Percentiles rank a stretch among this genome's conserved stretches.
Evolutionary conservation across 352 stramenopile species (phyloP).

Genomic region (Globisporangium megalacanthum): DNA sequence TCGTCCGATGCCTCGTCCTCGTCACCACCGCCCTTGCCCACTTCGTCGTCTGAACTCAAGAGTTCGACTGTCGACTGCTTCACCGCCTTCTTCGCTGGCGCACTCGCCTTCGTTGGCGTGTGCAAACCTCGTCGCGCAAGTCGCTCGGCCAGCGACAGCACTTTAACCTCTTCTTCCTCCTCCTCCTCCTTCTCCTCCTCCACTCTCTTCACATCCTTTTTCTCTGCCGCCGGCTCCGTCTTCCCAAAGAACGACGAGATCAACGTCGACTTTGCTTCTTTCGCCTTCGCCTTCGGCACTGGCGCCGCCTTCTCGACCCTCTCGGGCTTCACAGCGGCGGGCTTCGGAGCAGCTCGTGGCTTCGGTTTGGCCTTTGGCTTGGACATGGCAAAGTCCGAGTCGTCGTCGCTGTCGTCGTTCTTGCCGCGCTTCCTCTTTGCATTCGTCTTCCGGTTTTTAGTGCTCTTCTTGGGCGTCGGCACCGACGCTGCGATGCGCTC

Average conservation of each 20-base stretch:
- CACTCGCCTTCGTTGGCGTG: conserved; percentile 34
- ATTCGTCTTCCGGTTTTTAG: conserved; percentile 30
- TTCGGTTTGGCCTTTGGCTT: conserved; percentile 41
- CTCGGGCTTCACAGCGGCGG: conserved; percentile 15
- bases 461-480: conserved; percentile 51
- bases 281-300: conserved; percentile 18
- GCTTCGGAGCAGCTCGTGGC: conserved; percentile 22
- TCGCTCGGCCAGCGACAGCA: conserved; percentile 67
- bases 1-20: conserved; percentile 23
- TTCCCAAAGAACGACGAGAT: conserved; percentile 62
- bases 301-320: conserved; percentile 14
- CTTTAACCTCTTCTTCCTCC: conserved; percentile 58
- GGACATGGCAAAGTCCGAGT: conserved; percentile 60
- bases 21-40: background rate
- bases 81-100: conserved; percentile 16
- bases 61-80: conserved; percentile 25
- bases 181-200: conserved; percentile 38
- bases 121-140: conserved; percentile 48
- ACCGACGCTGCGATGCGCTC: conserved; percentile 48
- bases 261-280: conserved; percentile 16
- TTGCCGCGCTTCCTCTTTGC: conserved; percentile 52
- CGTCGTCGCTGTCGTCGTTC: conserved; percentile 35
- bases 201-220: conserved; percentile 21
- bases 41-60: conserved; percentile 40
- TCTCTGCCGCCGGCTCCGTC: conserved; percentile 14